Evolutionary conservation across 2,329 filamentous ascomycete genomes (phyloP).

Genomic region (Boeremia exigua): DNA sequence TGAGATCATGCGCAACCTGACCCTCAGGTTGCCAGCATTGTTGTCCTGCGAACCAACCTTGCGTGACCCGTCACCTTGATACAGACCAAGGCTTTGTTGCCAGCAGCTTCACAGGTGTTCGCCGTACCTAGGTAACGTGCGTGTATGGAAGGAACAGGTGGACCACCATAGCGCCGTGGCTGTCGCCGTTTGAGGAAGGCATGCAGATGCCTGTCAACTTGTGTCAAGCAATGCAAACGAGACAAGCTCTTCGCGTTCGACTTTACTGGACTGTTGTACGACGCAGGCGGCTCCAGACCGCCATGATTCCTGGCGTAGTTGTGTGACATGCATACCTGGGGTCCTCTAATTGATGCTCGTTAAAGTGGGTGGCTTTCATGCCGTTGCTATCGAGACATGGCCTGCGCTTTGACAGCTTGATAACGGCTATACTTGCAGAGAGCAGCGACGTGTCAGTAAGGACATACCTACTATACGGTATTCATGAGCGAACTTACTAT

Average conservation of each 20-base stretch:
- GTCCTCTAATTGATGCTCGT: constrained; percentile 11
- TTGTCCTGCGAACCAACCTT: constrained; percentile 2
- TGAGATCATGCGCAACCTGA: background rate
- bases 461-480: too few species aligned
- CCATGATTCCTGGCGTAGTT: constrained; percentile 12
- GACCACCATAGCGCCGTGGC: constrained; percentile 7
- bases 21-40: background rate
- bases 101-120: background rate
- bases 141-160: background rate
- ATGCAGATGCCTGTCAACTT: constrained; percentile 17
- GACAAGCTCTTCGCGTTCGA: constrained; percentile 13
- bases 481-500: background rate
- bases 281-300: constrained; percentile 20
- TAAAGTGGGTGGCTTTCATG: constrained; percentile 13
- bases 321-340: constrained; percentile 3
- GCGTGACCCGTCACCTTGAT: constrained; percentile 4
- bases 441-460: background rate
- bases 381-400: constrained; percentile 8
- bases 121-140: background rate
- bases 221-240: constrained; percentile 11
- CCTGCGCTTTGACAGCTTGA: background rate
- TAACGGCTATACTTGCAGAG: constrained; percentile 4
- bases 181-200: constrained; percentile 8
- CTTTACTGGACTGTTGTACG: constrained; percentile 10
- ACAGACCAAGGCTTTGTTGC: constrained; percentile 4